Percentiles rank a stretch among this genome's conserved stretches.
Evolutionary conservation across 2,329 filamentous ascomycete genomes (phyloP).

Genomic region (Whalleya microplaca): DNA sequence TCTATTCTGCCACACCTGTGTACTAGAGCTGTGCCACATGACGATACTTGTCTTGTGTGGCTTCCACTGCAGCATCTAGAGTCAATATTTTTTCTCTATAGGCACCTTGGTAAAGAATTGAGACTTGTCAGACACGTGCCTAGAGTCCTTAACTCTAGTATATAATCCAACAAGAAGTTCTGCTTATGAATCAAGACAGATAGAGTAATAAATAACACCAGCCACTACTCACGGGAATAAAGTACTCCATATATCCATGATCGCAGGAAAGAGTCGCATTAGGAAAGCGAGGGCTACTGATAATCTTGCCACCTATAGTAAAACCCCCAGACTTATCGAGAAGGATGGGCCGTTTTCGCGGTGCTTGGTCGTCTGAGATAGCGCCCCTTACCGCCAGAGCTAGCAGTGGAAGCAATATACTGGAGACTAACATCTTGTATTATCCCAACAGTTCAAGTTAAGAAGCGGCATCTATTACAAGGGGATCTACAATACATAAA

Average conservation of each 20-base stretch:
- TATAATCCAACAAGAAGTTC: too few species aligned
- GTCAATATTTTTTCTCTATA: too few species aligned
- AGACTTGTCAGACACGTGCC: too few species aligned
- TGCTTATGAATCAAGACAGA: too few species aligned
- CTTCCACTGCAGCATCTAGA: slow-evolving; percentile 18
- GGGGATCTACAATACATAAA: background rate
- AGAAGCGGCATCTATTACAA: background rate
- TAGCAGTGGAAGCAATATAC: slow-evolving; percentile 1
- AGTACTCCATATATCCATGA: slow-evolving; percentile 45
- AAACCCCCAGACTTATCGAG: slow-evolving; percentile 42
- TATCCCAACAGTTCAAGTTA: background rate
- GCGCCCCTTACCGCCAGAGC: background rate
- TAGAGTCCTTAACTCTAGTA: too few species aligned
- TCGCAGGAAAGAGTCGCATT: slow-evolving; percentile 42
- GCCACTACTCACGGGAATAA: slow-evolving; percentile 30
- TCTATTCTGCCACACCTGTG: slow-evolving; percentile 43
- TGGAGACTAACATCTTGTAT: slow-evolving; percentile 4
- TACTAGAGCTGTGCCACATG: slow-evolving; percentile 45
- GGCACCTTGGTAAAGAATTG: too few species aligned
- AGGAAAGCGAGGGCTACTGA: slow-evolving; percentile 34
- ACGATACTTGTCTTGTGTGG: slow-evolving; percentile 40
- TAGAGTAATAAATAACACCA: too few species aligned
- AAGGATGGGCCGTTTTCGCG: slow-evolving; percentile 24
- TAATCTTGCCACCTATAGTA: slow-evolving; percentile 36
- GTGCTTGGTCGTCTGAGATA: background rate